Percentiles rank a stretch among this genome's conserved stretches.
phyloP scores from a whole-genome alignment of 2,329 filamentous ascomycete genomes.

The Rhinocladiella mackenziei region DNA sequence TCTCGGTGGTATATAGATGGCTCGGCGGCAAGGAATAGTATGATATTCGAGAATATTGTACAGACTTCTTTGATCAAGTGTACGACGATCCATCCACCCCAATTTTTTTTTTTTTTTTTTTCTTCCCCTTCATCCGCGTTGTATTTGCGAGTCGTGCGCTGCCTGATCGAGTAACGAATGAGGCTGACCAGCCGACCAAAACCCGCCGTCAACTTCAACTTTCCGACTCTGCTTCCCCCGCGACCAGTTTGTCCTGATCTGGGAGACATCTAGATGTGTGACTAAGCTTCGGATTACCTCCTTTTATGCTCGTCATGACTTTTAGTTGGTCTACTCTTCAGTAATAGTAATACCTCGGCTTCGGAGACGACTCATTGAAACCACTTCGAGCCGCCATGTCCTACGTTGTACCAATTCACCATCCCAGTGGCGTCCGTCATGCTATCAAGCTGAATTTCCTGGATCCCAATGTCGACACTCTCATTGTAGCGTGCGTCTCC shows the following conservation, averaged over 20 bases:
- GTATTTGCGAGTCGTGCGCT: not conserved
- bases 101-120: too few relatives aligned
- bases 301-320: not conserved
- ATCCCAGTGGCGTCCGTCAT: conserved; percentile 85
- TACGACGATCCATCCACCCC: too few relatives aligned
- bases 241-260: too few relatives aligned
- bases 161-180: not conserved
- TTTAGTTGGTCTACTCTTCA: not conserved
- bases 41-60: too few relatives aligned
- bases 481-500: conserved; percentile 75
- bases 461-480: conserved; percentile 67
- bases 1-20: conserved; percentile 67
- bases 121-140: not conserved
- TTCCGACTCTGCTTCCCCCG: too few relatives aligned
- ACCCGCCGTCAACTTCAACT: not conserved
- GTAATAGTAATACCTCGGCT: too few relatives aligned
- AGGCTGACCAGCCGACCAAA: not conserved
- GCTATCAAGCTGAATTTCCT: conserved; percentile 77
- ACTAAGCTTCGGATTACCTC: too few relatives aligned
- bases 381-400: conserved; percentile 59
- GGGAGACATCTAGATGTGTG: too few relatives aligned
- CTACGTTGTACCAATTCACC: conserved; percentile 90
- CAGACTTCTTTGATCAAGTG: too few relatives aligned
- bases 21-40: conserved; percentile 28
- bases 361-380: not conserved